phyloP scores from a whole-genome alignment of 1,139 yeast genomes.

The Geotrichum citri-aurantii region DNA sequence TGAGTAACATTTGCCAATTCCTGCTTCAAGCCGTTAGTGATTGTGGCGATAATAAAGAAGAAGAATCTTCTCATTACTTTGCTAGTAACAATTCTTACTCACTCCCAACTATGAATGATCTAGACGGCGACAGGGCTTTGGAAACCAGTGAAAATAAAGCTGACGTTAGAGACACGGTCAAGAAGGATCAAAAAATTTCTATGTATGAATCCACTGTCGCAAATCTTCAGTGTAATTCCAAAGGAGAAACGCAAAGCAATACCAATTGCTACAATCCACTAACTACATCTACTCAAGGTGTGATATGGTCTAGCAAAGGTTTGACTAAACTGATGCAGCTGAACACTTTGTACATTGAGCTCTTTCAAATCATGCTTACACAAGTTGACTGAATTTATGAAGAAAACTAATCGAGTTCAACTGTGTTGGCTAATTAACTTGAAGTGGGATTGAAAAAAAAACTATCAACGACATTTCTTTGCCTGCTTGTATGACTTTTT shows the following conservation, averaged over 20 bases:
- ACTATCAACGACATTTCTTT: too few species aligned
- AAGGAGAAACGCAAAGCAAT: not conserved
- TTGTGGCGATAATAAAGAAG: not conserved
- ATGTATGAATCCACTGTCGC: not conserved
- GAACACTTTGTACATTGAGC: slow-evolving; percentile 13
- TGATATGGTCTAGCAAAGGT: not conserved
- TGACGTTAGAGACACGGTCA: not conserved
- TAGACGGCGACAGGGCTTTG: not conserved
- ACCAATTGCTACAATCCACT: not conserved
- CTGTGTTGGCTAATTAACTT: not conserved
- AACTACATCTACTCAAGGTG: not conserved
- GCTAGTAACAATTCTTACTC: not conserved
- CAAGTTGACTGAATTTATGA: slow-evolving; percentile 3
- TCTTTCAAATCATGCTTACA: slow-evolving; percentile 12
- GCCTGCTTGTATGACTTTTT: too few species aligned
- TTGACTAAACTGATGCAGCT: slow-evolving; percentile 11
- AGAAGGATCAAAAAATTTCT: not conserved
- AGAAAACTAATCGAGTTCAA: not conserved
- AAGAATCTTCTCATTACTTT: not conserved
- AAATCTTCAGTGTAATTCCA: not conserved
- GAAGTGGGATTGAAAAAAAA: not conserved
- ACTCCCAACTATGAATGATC: not conserved
- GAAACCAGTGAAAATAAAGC: not conserved
- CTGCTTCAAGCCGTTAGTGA: not conserved
- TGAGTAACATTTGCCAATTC: not conserved